Evolutionary conservation across 1,284 basidiomycete species (phyloP).

Genomic region (Termitomyces sp.): DNA sequence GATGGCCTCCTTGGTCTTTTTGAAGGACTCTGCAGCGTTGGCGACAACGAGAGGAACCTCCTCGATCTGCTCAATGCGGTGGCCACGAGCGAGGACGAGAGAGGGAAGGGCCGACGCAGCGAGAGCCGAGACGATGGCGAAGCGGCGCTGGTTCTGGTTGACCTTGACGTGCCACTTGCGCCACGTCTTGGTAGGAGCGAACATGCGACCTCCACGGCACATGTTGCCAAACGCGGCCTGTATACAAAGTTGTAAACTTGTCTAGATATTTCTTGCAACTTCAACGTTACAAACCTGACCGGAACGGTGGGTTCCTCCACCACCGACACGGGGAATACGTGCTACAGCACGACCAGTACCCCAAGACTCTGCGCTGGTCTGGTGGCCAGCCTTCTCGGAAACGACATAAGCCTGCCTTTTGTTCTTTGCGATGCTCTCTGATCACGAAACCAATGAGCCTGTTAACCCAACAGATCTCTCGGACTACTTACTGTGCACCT

Average conservation of each 20-base stretch:
- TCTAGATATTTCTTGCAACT: background rate
- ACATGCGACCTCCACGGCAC: conserved; percentile 99
- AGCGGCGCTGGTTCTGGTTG: conserved; percentile 99
- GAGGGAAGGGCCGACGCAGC: conserved; percentile 98
- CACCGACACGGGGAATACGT: conserved; percentile 99
- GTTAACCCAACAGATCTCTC: background rate
- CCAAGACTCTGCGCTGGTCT: conserved; percentile 99
- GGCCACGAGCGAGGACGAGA: conserved; percentile 97
- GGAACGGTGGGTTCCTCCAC: conserved; percentile 97
- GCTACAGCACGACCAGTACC: conserved; percentile 99
- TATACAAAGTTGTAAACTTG: background rate
- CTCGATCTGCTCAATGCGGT: conserved; percentile 96
- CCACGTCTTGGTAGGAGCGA: conserved; percentile 99
- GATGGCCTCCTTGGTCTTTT: conserved; percentile 98
- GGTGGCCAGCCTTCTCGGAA: conserved; percentile 97
- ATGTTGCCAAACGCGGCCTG: conserved; percentile 99
- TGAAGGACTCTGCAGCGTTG: conserved; percentile 78
- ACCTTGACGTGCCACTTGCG: conserved; percentile 99
- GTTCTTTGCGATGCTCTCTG: conserved; percentile 99
- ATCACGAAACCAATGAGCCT: background rate
- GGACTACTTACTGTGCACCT: conserved; percentile 93
- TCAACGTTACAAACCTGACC: conserved; percentile 64
- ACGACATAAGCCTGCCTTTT: conserved; percentile 97
- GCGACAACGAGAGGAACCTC: conserved; percentile 95
- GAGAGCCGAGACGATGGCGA: conserved; percentile 95